These are phyloP conservation scores for Entonaema liquescens DNA, from an alignment of 495 filamentous ascomycete genomes.

Conservation along the genomic window DNA sequence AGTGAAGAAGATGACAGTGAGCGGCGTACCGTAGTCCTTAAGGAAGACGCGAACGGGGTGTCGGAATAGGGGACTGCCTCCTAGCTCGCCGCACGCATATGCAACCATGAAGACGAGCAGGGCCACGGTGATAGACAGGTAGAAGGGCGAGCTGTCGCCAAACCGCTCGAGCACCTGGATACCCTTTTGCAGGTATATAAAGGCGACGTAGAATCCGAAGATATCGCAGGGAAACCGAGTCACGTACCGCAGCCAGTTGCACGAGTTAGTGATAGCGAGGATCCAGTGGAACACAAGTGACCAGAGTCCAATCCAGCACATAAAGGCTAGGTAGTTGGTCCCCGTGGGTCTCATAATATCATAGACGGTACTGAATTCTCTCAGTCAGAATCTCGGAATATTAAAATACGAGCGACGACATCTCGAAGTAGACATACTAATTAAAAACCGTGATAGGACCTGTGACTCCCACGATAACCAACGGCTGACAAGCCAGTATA, in stretches of 20 bases:
- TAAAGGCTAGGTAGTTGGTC: slow-evolving; percentile 78
- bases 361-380: slow-evolving; percentile 70
- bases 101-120: slow-evolving; percentile 76
- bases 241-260: slow-evolving; percentile 81
- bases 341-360: slow-evolving; percentile 78
- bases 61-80: slow-evolving; percentile 73
- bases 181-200: slow-evolving; percentile 86
- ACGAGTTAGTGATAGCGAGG: slow-evolving; percentile 79
- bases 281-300: slow-evolving; percentile 82
- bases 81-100: slow-evolving; percentile 75
- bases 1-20: slow-evolving; percentile 87
- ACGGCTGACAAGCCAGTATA: slow-evolving; percentile 76
- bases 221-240: slow-evolving; percentile 88
- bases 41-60: slow-evolving; percentile 77
- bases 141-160: slow-evolving; percentile 65
- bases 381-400: slow-evolving; percentile 24
- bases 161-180: slow-evolving; percentile 77
- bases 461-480: slow-evolving; percentile 91
- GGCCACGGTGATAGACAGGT: slow-evolving; percentile 76
- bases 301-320: slow-evolving; percentile 90
- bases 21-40: slow-evolving; percentile 83
- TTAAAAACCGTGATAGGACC: slow-evolving; percentile 90
- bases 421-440: slow-evolving; percentile 57
- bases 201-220: slow-evolving; percentile 88
- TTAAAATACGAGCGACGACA: neutral